Evolutionary conservation across 2,329 filamentous ascomycete genomes (phyloP), one percentile per base, ranked within the genome.

Genomic region (Fusarium albosuccineum): DNA sequence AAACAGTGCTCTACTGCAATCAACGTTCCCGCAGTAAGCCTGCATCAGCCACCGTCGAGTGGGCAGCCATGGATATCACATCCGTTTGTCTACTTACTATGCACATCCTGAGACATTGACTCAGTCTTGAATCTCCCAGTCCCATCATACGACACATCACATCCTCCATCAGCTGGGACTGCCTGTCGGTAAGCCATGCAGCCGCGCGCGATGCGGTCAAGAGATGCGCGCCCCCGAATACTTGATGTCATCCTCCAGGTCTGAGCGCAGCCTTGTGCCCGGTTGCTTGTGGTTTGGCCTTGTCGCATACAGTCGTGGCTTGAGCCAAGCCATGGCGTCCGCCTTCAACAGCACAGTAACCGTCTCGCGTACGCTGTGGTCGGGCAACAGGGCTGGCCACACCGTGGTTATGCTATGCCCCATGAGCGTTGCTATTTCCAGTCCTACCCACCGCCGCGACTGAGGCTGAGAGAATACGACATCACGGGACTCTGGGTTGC

Each of bases 201-300:
- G 44, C 7, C 14, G n/a, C 27, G 30, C 51, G 33, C 34, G 44
- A 55, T 58, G 29, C 41, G 65, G 65, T 62, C 40, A 46, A 37
- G 11, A 16, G 22, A 33, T 54, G 51, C 51, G 11, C 7, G 29
- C 26, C 33, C 55, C 60, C 65, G 40, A 14, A 48, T 51, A 49
- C 41, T 16, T 53, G 42, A 57, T 42, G 55, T 42, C 60, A 64
- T 44, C 13, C 17, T n/a, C 34, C 34, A 40, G 14, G 37, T 39
- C 41, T 50, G 46, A 51, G 60, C 60, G 52, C 60, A 65, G 64
- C 57, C 46, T 68, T 52, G 56, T 62, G 64, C 27, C 52, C 34
- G 64, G 46, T 57, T 48, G 42, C 30, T 27, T 16, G 13, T 29
- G 16, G 1, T 46, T 27, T 46, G 44, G 29, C 44, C 34, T 48